Conservation (phyloP, 805 yeast species). For the Dipodascus geniculatus region DNA sequence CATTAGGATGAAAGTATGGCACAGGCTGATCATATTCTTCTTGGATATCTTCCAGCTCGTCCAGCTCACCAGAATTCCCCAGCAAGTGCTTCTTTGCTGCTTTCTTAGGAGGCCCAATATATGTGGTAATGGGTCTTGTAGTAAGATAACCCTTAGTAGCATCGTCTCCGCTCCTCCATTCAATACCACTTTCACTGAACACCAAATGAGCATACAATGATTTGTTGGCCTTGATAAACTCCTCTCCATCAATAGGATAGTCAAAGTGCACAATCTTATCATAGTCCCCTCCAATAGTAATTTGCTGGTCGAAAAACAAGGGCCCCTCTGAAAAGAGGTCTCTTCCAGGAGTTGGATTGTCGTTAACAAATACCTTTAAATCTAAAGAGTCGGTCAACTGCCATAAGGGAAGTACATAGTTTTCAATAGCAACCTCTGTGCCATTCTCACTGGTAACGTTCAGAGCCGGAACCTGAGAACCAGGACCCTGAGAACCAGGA, state of each 20-base stretch:
- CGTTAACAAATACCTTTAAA: neutral
- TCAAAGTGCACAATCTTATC: constrained; percentile 2
- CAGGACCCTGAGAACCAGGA: too few species aligned
- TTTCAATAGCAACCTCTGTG: neutral
- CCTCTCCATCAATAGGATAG: constrained; percentile 15
- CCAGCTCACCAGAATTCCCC: constrained; percentile 11
- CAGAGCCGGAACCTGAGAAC: neutral
- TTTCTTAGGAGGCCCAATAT: constrained; percentile 21
- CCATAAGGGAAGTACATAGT: neutral
- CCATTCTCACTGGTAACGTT: neutral
- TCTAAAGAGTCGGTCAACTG: neutral
- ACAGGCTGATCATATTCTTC: constrained; percentile 1
- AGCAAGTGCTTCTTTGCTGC: constrained; percentile 23
- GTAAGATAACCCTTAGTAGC: constrained; percentile 13
- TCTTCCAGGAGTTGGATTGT: constrained; percentile 5
- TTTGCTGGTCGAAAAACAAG: neutral
- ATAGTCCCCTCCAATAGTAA: neutral
- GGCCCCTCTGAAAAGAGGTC: neutral
- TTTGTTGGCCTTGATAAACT: constrained; percentile 17
- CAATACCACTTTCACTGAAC: constrained; percentile 14
- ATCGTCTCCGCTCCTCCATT: constrained; percentile 5
- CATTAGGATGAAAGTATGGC: constrained; percentile 27
- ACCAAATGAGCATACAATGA: constrained; percentile 26
- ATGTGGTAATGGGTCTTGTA: constrained; percentile 20
- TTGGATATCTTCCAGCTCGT: constrained; percentile 12